Base-by-base conservation (phyloP, 1,284 basidiomycete genomes). In the Apiotrichum sp. region DNA sequence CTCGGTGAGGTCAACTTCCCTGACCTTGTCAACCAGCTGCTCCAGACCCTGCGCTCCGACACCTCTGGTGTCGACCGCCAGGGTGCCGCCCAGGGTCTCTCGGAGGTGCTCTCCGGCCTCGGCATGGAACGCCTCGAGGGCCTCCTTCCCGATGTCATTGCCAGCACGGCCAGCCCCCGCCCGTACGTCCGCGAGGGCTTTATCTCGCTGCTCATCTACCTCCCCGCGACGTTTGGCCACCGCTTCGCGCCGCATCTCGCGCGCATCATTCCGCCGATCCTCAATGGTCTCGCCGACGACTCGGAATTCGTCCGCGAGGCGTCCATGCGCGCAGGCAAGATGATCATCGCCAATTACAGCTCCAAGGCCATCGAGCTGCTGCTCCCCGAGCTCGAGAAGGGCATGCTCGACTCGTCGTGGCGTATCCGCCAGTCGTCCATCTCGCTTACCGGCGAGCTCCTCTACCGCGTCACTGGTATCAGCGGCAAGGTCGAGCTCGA, bases 381-480 rank as follows among this genome's bases (percentile, higher is more conserved):
- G 4, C 79, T 99, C 33, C 96, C 95, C 3, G 93, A 98, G 73
- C 84, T 99, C 48, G 93, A 98, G 76, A 83, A 82, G 50, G 93
- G 93, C 6, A 90, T 98, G 84, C 93, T 98, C 73, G 93, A 98
- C 76, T 79, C 87, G 50, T 85, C 86, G 42, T 98, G 93, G 93
- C 85, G 95, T 35, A 98, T 98, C 71, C 81, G 95, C 69, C 87
- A 92, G 84, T 89, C 90, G 0, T 98, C 93, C 29, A 88, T 98
- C 69, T 92, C 93, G 13, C 84, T 98, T 63, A 88, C 96, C 40
- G 93, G 93, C 66, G 96, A 98, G 73, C 79, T 98, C 6, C 79
- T 98, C 32, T 98, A 98, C 87, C 91, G 93, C 70, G 86, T 98
- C n/a, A 91, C 93, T 16, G 96, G 96, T 57, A 97, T 99, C 70